Evolutionary conservation across 2,329 filamentous ascomycete genomes (phyloP).

Genomic region (Colletotrichum sp.): DNA sequence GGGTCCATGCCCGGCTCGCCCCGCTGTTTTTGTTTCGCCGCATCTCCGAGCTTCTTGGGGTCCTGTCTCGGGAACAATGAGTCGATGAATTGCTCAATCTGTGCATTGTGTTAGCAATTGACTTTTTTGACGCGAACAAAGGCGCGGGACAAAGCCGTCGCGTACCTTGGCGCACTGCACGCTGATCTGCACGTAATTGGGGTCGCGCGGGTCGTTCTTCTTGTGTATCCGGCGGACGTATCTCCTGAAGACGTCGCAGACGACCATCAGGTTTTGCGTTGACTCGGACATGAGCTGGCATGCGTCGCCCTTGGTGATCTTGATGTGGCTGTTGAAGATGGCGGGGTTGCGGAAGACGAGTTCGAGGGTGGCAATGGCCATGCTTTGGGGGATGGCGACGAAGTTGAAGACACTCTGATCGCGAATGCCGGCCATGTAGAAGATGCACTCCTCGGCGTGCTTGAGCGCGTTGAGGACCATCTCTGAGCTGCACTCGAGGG

Average conservation of each 20-base stretch:
- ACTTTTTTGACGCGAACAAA: background rate
- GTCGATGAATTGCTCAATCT: constrained; percentile 97
- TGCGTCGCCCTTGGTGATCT: constrained; percentile 94
- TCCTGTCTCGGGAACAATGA: constrained; percentile 87
- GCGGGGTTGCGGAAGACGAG: constrained; percentile 89
- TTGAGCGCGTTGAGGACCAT: constrained; percentile 92
- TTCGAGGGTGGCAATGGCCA: constrained; percentile 96
- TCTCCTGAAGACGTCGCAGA: constrained; percentile 81
- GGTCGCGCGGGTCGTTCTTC: constrained; percentile 94
- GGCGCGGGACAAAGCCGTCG: background rate
- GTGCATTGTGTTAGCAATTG: constrained; percentile 22
- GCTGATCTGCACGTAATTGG: constrained; percentile 91
- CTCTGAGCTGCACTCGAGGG: constrained; percentile 85
- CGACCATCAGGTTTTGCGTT: constrained; percentile 83
- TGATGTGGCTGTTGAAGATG: constrained; percentile 87
- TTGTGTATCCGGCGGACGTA: constrained; percentile 84
- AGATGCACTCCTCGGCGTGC: constrained; percentile 92
- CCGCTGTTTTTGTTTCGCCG: constrained; percentile 40
- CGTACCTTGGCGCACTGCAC: constrained; percentile 83
- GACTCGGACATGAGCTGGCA: constrained; percentile 92
- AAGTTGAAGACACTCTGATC: constrained; percentile 99
- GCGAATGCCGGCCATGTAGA: constrained; percentile 92
- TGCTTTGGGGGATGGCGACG: constrained; percentile 92
- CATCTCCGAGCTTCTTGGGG: constrained; percentile 60
- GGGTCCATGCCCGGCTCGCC: constrained; percentile 54